phyloP scores from a whole-genome alignment of 148 eudicot species.

The Vaccinium vitisidaea region DNA sequence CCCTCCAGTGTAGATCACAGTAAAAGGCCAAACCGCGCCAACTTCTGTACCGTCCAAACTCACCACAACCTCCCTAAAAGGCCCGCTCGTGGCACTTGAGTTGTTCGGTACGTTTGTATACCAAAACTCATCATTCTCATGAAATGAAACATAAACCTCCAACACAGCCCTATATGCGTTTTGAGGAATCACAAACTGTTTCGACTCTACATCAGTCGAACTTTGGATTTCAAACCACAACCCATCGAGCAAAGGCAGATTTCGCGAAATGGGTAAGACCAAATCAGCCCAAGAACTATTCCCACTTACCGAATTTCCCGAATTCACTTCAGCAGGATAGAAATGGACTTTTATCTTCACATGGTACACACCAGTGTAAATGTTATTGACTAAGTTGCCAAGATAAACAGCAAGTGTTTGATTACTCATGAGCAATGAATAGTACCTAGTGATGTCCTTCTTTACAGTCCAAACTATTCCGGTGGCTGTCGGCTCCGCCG shows the following conservation, averaged over 20 bases:
- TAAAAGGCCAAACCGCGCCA: constrained; percentile 86
- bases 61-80: constrained; percentile 84
- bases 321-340: constrained; percentile 38
- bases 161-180: constrained; percentile 78
- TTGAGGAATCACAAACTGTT: constrained; percentile 49
- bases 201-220: constrained; percentile 40
- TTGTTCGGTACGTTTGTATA: constrained; percentile 58
- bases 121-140: constrained; percentile 92
- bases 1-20: constrained; percentile 84
- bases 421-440: constrained; percentile 50
- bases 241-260: constrained; percentile 70
- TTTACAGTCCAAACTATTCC: constrained; percentile 77
- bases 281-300: constrained; percentile 52
- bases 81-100: constrained; percentile 57
- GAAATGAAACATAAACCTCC: constrained; percentile 86
- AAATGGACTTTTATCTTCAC: constrained; percentile 62
- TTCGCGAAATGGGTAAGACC: constrained; percentile 74
- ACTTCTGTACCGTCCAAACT: constrained; percentile 54
- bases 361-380: constrained; percentile 84
- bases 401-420: constrained; percentile 70
- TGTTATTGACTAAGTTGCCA: constrained; percentile 62
- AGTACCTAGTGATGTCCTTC: constrained; percentile 71
- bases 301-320: not conserved
- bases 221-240: constrained; percentile 78
- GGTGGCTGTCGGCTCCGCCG: constrained; percentile 71